Conservation (phyloP, 1,284 basidiomycete genomes). For the Sanghuangporus baumii region DNA sequence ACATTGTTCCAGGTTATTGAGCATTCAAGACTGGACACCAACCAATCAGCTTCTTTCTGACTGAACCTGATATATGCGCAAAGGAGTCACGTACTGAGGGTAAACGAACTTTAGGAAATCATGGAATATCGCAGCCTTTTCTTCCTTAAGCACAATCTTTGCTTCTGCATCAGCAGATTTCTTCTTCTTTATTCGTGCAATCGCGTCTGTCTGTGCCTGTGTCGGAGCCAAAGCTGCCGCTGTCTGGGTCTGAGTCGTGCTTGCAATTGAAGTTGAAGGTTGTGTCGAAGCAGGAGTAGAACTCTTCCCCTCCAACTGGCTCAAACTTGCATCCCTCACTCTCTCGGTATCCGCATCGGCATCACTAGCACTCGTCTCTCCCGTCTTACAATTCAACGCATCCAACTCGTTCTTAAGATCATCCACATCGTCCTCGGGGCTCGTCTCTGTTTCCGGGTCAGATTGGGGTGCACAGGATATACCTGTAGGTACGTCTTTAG, state of each 20-base stretch:
- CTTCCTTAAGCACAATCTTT: conserved; percentile 77
- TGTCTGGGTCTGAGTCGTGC: neutral
- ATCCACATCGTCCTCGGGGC: conserved; percentile 41
- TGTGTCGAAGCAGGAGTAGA: neutral
- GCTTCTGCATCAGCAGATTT: conserved; percentile 52
- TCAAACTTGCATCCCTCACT: conserved; percentile 8
- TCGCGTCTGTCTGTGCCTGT: neutral
- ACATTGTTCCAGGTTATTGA: conserved; percentile 93
- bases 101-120: conserved; percentile 85
- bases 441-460: conserved; percentile 47
- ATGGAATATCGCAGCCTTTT: conserved; percentile 78
- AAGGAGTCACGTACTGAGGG: conserved; percentile 57
- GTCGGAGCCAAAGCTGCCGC: neutral
- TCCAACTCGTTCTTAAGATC: conserved; percentile 12
- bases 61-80: neutral
- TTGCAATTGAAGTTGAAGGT: neutral
- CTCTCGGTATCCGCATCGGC: conserved; percentile 5
- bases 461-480: conserved; percentile 41
- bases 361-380: conserved; percentile 1
- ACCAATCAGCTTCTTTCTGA: neutral
- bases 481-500: conserved; percentile 38
- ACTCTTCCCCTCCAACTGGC: conserved; percentile 3
- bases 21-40: conserved; percentile 63
- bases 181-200: conserved; percentile 18
- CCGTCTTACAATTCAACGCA: conserved; percentile 1